Conservation (phyloP, 768 basidiomycete species). For the Crepidotus variabilis region DNA sequence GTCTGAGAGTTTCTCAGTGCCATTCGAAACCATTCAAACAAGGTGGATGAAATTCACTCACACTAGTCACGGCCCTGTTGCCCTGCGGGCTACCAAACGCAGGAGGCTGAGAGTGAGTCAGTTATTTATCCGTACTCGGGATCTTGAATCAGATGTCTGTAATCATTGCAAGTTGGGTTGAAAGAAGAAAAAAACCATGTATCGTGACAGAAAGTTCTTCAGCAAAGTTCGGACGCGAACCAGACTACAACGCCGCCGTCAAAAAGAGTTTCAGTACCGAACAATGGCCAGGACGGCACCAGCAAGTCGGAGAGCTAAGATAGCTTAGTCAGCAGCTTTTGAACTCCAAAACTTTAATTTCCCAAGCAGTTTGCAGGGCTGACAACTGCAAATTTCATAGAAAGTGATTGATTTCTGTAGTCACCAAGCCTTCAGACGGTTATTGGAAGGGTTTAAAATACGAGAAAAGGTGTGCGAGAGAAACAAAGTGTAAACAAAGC, state of each 20-base stretch:
- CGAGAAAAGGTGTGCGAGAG: background rate
- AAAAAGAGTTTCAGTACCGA: background rate
- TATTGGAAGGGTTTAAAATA: background rate
- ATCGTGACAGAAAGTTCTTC: background rate
- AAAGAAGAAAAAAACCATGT: background rate
- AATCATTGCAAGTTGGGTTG: background rate
- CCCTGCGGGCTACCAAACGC: too few relatives aligned
- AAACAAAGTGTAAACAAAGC: conserved; percentile 8
- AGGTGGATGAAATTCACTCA: too few relatives aligned
- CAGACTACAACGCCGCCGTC: background rate
- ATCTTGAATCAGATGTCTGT: background rate
- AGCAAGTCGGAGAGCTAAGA: conserved; percentile 1
- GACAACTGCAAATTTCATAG: background rate
- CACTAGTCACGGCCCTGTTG: too few relatives aligned
- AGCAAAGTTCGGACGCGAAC: background rate
- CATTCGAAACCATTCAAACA: too few relatives aligned
- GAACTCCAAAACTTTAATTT: background rate
- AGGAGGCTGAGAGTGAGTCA: too few relatives aligned
- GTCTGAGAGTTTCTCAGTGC: too few relatives aligned
- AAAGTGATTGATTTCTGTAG: background rate
- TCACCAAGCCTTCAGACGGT: background rate
- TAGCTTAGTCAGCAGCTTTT: conserved; percentile 5
- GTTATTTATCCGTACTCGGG: background rate
- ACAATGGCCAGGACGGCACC: background rate
- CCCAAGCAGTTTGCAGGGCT: background rate